phyloP scores from a whole-genome alignment of 2,329 filamentous ascomycete genomes.

The Aspergillus tamarii region DNA sequence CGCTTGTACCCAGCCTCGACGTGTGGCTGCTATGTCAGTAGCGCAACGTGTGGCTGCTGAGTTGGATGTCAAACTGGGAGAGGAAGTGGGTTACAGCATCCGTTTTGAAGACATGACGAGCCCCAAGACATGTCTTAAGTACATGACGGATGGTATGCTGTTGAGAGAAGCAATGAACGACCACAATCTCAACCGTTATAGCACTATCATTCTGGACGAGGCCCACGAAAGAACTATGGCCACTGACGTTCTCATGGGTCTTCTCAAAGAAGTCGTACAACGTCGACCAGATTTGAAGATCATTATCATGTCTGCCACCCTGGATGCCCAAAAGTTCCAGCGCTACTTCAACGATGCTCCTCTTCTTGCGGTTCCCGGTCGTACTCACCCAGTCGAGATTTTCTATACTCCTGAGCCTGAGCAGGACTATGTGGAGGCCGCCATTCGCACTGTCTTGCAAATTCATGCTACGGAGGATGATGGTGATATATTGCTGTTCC shows the following conservation, averaged over 20 bases:
- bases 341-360: conserved; percentile 95
- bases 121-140: conserved; percentile 89
- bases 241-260: conserved; percentile 95
- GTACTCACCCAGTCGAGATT: conserved; percentile 95
- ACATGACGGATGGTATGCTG: conserved; percentile 99
- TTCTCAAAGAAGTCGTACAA: conserved; percentile 85
- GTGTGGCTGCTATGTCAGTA: conserved; percentile 98
- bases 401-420: conserved; percentile 98
- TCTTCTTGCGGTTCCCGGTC: conserved; percentile 87
- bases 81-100: conserved; percentile 98
- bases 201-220: conserved; percentile 97
- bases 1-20: conserved; percentile 94
- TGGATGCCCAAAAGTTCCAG: conserved; percentile 98
- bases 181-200: conserved; percentile 86
- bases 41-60: conserved; percentile 97
- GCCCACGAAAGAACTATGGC: conserved; percentile 97
- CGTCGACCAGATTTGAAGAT: conserved; percentile 91
- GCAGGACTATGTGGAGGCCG: conserved; percentile 94
- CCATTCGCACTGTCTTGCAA: conserved; percentile 90
- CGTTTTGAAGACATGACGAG: conserved; percentile 96
- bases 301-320: conserved; percentile 97
- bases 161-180: conserved; percentile 96
- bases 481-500: conserved; percentile 89
- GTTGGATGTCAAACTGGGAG: conserved; percentile 88
- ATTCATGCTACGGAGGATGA: conserved; percentile 93